Conservation (phyloP, 2,329 filamentous ascomycete genomes). For the Elsinoe perseae region DNA sequence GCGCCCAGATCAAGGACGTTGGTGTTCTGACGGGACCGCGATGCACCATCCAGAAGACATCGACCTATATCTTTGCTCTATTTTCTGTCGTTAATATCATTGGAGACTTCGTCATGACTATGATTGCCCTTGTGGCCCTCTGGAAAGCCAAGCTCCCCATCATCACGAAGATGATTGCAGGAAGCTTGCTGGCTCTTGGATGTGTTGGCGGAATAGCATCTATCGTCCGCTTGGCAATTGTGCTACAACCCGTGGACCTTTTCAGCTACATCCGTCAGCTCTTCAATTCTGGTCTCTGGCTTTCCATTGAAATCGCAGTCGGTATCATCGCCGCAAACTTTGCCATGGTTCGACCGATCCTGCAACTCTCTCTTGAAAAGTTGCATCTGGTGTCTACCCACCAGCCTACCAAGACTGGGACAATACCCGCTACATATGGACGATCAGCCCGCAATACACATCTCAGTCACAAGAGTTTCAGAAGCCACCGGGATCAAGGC, state of each 20-base stretch:
- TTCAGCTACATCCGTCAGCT: slow-evolving; percentile 24
- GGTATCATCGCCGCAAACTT: slow-evolving; percentile 31
- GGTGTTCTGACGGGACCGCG: background rate
- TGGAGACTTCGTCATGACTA: slow-evolving; percentile 7
- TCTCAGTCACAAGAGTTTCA: background rate
- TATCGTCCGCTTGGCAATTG: slow-evolving; percentile 2
- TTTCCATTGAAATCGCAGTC: slow-evolving; percentile 29
- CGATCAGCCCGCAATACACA: background rate
- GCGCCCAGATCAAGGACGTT: slow-evolving; percentile 7
- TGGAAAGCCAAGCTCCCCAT: slow-evolving; percentile 21
- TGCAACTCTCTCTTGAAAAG: slow-evolving; percentile 18
- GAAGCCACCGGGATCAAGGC: background rate
- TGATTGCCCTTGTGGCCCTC: slow-evolving; percentile 24
- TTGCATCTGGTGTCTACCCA: background rate
- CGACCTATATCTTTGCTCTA: background rate
- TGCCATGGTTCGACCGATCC: slow-evolving; percentile 30
- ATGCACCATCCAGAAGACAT: background rate
- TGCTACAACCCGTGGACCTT: slow-evolving; percentile 14
- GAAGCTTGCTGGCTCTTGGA: slow-evolving; percentile 3
- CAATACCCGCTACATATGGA: background rate
- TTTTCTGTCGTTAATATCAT: slow-evolving; percentile 10
- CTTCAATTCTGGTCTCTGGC: slow-evolving; percentile 25
- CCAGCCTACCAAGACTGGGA: background rate
- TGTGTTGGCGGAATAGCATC: slow-evolving; percentile 9
- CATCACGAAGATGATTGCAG: slow-evolving; percentile 5